phyloP scores from a whole-genome alignment of 495 filamentous ascomycete genomes.

The Daldinia decipiens region DNA sequence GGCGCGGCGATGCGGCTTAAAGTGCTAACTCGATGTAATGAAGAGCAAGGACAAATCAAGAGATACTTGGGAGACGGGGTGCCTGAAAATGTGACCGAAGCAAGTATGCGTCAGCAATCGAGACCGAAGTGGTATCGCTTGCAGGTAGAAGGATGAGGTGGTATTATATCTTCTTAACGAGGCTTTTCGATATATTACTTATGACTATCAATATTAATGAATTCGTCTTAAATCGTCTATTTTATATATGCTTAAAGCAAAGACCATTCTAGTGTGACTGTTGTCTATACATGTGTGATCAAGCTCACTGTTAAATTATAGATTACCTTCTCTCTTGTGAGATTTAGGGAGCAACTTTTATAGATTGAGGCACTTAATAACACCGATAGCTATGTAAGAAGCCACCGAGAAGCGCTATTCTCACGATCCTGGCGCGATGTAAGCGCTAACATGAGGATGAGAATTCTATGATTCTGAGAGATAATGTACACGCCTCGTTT shows the following conservation, averaged over 20 bases:
- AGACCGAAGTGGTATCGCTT: conserved; percentile 8
- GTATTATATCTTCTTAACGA: conserved; percentile 30
- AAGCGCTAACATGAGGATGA: neutral
- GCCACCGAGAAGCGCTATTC: neutral
- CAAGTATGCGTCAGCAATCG: conserved; percentile 28
- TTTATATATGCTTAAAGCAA: neutral
- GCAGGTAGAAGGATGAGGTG: conserved; percentile 21
- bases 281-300: neutral
- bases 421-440: neutral
- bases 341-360: neutral
- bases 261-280: neutral
- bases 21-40: conserved; percentile 11
- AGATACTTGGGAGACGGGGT: conserved; percentile 14
- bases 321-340: neutral
- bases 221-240: neutral
- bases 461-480: neutral
- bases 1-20: conserved; percentile 13
- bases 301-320: neutral
- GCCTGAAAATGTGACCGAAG: conserved; percentile 21
- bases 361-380: neutral
- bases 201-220: conserved; percentile 7
- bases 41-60: neutral
- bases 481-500: neutral
- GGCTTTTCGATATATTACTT: conserved; percentile 10
- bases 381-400: neutral